These are phyloP conservation scores for Solanum chacoense DNA, from an alignment of 305 asterid species.

Conservation along the genomic window DNA sequence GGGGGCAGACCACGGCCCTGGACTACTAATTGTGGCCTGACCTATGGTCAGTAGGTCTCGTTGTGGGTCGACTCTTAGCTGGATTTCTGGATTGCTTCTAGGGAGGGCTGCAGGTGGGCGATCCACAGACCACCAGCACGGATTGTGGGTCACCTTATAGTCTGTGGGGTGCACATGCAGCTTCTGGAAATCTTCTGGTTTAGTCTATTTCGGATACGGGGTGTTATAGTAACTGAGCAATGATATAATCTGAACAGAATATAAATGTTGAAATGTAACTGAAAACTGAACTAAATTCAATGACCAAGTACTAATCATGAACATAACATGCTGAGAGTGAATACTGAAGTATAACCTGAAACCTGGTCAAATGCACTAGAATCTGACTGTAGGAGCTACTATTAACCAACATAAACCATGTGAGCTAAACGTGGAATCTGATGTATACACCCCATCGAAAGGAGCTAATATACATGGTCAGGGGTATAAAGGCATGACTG, in stretches of 20 bases:
- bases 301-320: neutral
- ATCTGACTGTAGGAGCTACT: neutral
- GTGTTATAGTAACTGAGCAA: neutral
- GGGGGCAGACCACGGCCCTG: neutral
- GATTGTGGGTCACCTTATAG: neutral
- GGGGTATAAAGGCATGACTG: too few species aligned
- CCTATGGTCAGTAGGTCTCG: neutral
- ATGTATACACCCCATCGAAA: too few species aligned
- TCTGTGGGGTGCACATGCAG: rapidly evolving
- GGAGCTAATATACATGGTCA: too few species aligned
- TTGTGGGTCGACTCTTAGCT: neutral
- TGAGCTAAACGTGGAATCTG: too few species aligned
- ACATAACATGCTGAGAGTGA: neutral
- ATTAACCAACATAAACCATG: neutral
- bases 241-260: too few species aligned
- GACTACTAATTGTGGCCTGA: neutral
- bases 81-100: neutral
- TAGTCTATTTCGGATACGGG: too few species aligned
- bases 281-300: neutral
- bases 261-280: neutral
- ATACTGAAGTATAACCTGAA: neutral
- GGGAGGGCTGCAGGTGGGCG: neutral
- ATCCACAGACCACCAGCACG: neutral
- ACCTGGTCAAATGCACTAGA: too few species aligned
- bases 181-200: neutral